Percentiles rank a stretch among this genome's conserved stretches.
These are phyloP conservation scores for Aspergillus campestris DNA, from an alignment of 495 filamentous ascomycete genomes.

Conservation along the genomic window DNA sequence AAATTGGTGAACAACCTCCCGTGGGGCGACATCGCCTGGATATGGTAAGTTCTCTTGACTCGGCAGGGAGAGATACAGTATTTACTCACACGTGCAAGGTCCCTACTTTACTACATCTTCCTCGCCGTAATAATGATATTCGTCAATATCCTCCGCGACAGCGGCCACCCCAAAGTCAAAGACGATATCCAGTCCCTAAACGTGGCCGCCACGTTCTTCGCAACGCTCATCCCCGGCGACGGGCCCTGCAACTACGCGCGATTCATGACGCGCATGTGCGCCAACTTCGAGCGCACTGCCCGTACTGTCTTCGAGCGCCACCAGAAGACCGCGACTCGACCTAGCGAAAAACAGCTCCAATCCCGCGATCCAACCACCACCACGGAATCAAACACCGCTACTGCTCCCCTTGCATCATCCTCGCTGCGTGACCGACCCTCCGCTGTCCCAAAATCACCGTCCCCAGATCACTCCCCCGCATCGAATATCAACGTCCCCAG, in stretches of 20 bases:
- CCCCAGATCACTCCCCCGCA: not conserved
- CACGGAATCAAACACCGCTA: constrained; percentile 6
- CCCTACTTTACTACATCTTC: constrained; percentile 91
- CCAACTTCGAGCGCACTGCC: constrained; percentile 87
- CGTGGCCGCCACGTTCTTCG: constrained; percentile 79
- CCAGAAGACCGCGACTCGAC: constrained; percentile 53
- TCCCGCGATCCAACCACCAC: constrained; percentile 4
- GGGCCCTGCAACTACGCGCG: constrained; percentile 68
- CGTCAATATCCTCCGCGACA: constrained; percentile 84
- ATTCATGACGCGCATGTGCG: constrained; percentile 82
- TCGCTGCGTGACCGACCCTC: not conserved
- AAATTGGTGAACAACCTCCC: constrained; percentile 87
- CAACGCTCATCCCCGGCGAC: constrained; percentile 54
- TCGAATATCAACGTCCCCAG: constrained; percentile 17
- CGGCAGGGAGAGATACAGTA: not conserved
- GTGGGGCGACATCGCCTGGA: constrained; percentile 84
- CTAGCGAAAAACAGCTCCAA: constrained; percentile 1
- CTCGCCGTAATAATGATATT: constrained; percentile 90
- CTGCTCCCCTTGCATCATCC: not conserved
- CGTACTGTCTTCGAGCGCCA: constrained; percentile 77
- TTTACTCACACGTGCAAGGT: constrained; percentile 43
- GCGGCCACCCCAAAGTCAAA: constrained; percentile 65
- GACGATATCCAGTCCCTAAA: constrained; percentile 82
- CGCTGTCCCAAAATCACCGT: not conserved
- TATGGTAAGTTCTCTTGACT: constrained; percentile 52